Evolutionary conservation across 176 grass and related monocot genomes (phyloP).

Genomic region (Dendrocalamus sinicus): DNA sequence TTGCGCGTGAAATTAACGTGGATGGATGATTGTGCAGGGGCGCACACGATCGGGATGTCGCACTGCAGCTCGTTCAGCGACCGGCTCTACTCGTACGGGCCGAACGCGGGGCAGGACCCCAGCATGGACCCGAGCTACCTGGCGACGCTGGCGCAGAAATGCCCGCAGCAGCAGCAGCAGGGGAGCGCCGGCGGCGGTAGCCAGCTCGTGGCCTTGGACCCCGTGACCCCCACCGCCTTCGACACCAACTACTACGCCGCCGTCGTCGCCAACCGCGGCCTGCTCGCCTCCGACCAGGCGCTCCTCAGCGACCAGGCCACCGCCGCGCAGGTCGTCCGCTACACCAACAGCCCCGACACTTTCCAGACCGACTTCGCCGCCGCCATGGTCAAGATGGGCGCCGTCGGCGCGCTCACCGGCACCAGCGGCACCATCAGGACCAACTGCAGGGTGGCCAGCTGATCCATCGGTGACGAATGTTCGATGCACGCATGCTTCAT

Average conservation of each 20-base stretch:
- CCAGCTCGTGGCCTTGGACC: constrained; percentile 63
- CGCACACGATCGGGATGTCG: constrained; percentile 79
- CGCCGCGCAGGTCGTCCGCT: constrained; percentile 56
- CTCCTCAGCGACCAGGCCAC: constrained; percentile 51
- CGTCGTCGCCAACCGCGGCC: constrained; percentile 64
- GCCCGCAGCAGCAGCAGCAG: constrained; percentile 51
- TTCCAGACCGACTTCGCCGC: constrained; percentile 70
- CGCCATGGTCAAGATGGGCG: constrained; percentile 88
- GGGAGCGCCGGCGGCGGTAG: background rate
- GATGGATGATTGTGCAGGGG: constrained; percentile 40
- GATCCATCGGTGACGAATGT: background rate
- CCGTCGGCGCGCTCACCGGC: constrained; percentile 66
- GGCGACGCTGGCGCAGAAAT: constrained; percentile 54
- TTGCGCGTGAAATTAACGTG: background rate
- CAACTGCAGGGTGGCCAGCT: constrained; percentile 63
- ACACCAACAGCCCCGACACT: constrained; percentile 45
- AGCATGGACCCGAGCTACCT: constrained; percentile 66
- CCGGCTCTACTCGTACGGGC: constrained; percentile 63
- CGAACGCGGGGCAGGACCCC: constrained; percentile 57
- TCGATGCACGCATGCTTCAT: background rate
- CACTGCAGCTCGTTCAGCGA: constrained; percentile 76
- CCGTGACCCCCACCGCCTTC: constrained; percentile 61
- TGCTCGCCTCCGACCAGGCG: constrained; percentile 81
- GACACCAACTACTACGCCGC: constrained; percentile 80
- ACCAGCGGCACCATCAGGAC: constrained; percentile 53